Percentiles rank a stretch among this genome's conserved stretches.
These are phyloP conservation scores for Leccinum subtestaceum DNA, from an alignment of 768 basidiomycete genomes.

Conservation along the genomic window DNA sequence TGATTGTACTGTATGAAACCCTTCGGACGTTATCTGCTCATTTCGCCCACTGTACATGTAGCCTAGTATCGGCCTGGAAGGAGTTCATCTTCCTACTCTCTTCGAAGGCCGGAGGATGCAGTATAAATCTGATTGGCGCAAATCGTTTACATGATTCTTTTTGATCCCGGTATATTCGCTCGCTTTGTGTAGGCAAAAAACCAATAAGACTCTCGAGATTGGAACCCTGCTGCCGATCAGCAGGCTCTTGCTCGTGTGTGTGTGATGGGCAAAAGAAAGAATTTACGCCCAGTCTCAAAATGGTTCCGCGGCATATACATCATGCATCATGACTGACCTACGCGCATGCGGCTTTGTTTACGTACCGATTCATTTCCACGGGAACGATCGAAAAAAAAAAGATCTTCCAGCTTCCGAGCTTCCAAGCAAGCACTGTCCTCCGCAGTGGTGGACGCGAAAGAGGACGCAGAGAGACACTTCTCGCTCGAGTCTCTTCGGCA, in stretches of 20 bases:
- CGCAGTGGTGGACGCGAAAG: constrained; percentile 97
- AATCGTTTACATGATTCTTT: constrained; percentile 81
- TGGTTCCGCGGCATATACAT: not conserved
- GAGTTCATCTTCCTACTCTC: constrained; percentile 94
- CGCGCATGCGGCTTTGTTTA: constrained; percentile 70
- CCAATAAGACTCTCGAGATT: constrained; percentile 53
- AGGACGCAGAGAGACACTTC: constrained; percentile 94
- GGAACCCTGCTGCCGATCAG: constrained; percentile 98
- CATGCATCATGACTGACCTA: not conserved
- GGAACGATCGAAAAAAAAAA: constrained; percentile 98
- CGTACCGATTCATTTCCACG: constrained; percentile 92
- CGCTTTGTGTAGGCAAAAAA: not conserved
- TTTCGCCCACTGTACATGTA: too few species aligned
- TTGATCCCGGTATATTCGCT: constrained; percentile 65
- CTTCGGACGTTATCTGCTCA: constrained; percentile 59
- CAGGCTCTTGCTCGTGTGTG: constrained; percentile 98
- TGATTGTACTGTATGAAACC: constrained; percentile 98
- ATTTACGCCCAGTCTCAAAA: constrained; percentile 51
- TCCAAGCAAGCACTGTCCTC: constrained; percentile 95
- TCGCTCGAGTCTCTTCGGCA: constrained; percentile 84
- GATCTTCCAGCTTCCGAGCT: constrained; percentile 80
- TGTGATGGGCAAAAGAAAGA: constrained; percentile 99
- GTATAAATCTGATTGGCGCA: constrained; percentile 95
- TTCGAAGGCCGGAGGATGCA: constrained; percentile 94
- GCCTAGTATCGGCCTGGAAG: constrained; percentile 41